Evolutionary conservation across 2,329 filamentous ascomycete genomes (phyloP).

Genomic region (Colletotrichum tabaci): DNA sequence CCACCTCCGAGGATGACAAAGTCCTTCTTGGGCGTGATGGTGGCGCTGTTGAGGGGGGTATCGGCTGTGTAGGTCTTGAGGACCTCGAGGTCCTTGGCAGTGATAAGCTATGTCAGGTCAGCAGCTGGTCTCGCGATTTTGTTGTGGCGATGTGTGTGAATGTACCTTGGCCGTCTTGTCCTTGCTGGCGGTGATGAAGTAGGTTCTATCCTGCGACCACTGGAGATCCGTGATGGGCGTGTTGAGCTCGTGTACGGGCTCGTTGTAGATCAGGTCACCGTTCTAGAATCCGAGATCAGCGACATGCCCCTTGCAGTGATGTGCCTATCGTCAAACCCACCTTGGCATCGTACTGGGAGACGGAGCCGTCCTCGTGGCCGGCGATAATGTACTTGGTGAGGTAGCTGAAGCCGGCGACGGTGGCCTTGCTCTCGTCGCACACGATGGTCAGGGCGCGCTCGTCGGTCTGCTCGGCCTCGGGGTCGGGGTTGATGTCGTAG

Average conservation of each 20-base stretch:
- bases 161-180: conserved; percentile 93
- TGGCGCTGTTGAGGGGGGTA: conserved; percentile 95
- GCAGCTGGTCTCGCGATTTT: not conserved
- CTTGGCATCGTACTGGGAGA: conserved; percentile 94
- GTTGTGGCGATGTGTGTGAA: too few species aligned
- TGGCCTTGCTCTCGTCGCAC: conserved; percentile 96
- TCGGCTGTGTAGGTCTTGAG: conserved; percentile 94
- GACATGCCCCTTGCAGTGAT: not conserved
- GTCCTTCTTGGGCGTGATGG: conserved; percentile 95
- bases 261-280: conserved; percentile 85
- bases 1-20: conserved; percentile 98
- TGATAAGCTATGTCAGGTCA: conserved; percentile 74
- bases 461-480: conserved; percentile 85
- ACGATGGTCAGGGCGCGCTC: conserved; percentile 90
- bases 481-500: conserved; percentile 88
- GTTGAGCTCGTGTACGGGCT: conserved; percentile 88
- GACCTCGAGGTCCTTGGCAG: conserved; percentile 87
- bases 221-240: conserved; percentile 91
- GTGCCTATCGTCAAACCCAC: conserved; percentile 55
- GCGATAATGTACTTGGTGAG: conserved; percentile 96
- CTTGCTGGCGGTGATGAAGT: conserved; percentile 98
- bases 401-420: conserved; percentile 97
- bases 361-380: conserved; percentile 94
- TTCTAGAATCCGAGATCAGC: conserved; percentile 62
- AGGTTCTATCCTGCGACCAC: conserved; percentile 93